phyloP scores from a whole-genome alignment of 768 basidiomycete genomes.

The Boletus subcaerulescens region DNA sequence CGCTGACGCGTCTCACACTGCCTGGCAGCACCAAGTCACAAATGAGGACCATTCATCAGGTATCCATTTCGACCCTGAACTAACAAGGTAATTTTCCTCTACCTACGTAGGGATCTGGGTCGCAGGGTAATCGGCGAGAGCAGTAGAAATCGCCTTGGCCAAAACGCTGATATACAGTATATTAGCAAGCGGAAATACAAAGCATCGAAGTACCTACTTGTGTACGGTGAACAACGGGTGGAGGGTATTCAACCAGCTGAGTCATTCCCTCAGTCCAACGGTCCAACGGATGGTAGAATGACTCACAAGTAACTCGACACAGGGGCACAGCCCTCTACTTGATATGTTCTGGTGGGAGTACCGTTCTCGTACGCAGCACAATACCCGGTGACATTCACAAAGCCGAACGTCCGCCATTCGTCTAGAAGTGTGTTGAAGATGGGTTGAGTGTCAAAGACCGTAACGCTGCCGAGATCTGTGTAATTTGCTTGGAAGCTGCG shows the following conservation, averaged over 20 bases:
- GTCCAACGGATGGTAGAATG: neutral
- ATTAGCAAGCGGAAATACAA: neutral
- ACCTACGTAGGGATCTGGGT: conserved; percentile 9
- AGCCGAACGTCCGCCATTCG: conserved; percentile 50
- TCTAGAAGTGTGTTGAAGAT: conserved; percentile 60
- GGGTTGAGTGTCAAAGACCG: conserved; percentile 53
- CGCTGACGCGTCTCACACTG: neutral
- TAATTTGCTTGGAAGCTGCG: conserved; percentile 41
- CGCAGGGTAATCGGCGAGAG: conserved; percentile 34
- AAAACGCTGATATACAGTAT: conserved; percentile 36
- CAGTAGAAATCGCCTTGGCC: conserved; percentile 50
- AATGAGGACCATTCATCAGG: neutral
- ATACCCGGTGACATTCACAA: conserved; percentile 56
- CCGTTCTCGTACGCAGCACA: conserved; percentile 60
- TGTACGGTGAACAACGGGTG: conserved; percentile 65
- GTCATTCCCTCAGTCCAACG: neutral
- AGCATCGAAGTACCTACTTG: conserved; percentile 38
- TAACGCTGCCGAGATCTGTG: conserved; percentile 42
- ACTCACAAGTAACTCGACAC: conserved; percentile 66
- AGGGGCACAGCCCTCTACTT: conserved; percentile 56
- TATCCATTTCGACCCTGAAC: neutral
- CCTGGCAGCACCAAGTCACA: neutral
- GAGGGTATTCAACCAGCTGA: conserved; percentile 58
- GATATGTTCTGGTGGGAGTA: conserved; percentile 49
- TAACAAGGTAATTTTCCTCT: neutral